These are phyloP conservation scores for Penicillium macrosclerotiorum DNA, from an alignment of 495 filamentous ascomycete species.

Conservation along the genomic window DNA sequence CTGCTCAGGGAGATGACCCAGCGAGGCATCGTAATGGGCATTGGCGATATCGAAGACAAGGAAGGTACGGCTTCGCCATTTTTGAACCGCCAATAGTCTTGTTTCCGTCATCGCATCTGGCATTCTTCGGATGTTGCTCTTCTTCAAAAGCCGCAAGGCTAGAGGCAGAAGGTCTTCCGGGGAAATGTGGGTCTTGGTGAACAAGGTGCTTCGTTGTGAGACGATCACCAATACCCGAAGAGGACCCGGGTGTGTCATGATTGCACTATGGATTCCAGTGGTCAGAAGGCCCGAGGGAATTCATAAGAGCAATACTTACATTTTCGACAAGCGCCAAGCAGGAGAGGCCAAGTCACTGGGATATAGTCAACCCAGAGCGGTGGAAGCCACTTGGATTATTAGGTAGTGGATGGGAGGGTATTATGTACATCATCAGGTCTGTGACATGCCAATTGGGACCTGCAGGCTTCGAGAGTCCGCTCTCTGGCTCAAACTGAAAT, in stretches of 20 bases:
- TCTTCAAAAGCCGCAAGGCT: constrained; percentile 18
- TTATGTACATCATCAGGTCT: neutral
- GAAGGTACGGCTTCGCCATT: constrained; percentile 24
- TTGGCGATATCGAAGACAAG: constrained; percentile 29
- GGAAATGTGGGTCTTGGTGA: constrained; percentile 14
- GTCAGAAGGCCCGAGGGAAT: neutral
- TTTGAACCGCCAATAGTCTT: constrained; percentile 23
- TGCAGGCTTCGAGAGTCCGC: constrained; percentile 1
- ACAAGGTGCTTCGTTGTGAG: constrained; percentile 21
- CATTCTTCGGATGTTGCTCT: constrained; percentile 3
- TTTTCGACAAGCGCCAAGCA: too few species aligned
- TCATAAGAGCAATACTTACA: neutral
- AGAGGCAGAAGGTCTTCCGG: constrained; percentile 20
- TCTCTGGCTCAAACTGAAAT: neutral
- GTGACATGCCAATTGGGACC: constrained; percentile 1
- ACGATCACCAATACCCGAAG: constrained; percentile 26
- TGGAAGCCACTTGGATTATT: too few species aligned
- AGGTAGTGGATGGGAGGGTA: too few species aligned
- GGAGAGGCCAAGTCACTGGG: too few species aligned
- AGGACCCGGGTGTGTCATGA: constrained; percentile 12
- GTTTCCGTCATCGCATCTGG: neutral
- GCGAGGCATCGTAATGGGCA: constrained; percentile 20
- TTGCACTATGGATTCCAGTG: constrained; percentile 4
- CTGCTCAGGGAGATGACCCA: constrained; percentile 27
- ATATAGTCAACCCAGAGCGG: too few species aligned